Base-by-base conservation (phyloP, 1,284 basidiomycete species). In the Tylopilus sp. region DNA sequence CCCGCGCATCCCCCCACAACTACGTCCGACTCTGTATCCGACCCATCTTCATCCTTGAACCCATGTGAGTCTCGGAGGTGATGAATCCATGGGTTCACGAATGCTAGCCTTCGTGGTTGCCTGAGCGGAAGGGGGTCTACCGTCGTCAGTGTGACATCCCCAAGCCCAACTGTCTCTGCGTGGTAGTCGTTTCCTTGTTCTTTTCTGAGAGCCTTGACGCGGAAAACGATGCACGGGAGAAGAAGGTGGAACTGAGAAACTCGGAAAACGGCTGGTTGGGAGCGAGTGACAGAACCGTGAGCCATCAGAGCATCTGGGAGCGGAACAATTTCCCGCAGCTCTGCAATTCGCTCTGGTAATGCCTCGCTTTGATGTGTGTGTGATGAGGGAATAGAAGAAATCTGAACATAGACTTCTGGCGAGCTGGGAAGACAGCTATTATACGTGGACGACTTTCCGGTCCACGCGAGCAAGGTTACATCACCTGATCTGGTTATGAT, bases 401-500 rank as follows among this genome's bases (percentile, higher is more conserved):
- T 55, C n/a, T 47, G 44, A n/a, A 8, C 44, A n/a, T 47, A 47
- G 19, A 19, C 41, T 18, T 18, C 41, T 19, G 41, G 41, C 18
- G 41, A 44, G 16, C 32, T 33, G 4, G 68, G 68, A 2, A 69
- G n/a, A 15, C 22, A 64, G 44, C 65, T 74, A 26, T 71, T 58
- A 26, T 67, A 71, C 19, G 36, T 41, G 3, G 70, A 74, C n/a
- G 72, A n/a, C 6, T 58, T 39, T 29, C 72, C 70, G 6, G 53
- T 2, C 70, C 72, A 74, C 53, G 70, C 70, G 10, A 71, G 61
- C 5, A 71, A 62, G 2, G 61, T 62, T 5, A 41, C 51, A 4
- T 61, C 69, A 15, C 47, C 36, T 19, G 54, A 47, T 4, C 66
- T 58, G 24, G 56, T 32, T 15, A 73, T 47, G 4, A 56, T 58